Evolutionary conservation across 371 early-diverging fungal genomes (phyloP).

Genomic region (Rhizopus delemar): DNA sequence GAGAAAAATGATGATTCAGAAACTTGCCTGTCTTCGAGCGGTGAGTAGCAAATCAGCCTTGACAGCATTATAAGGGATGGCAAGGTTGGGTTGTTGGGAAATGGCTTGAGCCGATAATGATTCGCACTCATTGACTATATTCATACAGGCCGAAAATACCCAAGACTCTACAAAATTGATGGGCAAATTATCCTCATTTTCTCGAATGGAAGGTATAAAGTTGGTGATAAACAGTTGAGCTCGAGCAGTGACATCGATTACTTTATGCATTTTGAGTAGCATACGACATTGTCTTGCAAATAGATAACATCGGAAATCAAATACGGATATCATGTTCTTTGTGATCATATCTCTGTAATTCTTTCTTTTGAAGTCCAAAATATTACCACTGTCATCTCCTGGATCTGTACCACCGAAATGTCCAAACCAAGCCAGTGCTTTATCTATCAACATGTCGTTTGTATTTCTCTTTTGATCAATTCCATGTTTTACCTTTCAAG

Average conservation of each 20-base stretch:
- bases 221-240: conserved; percentile 74
- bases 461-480: background rate
- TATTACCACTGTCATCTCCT: conserved; percentile 86
- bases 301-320: conserved; percentile 93
- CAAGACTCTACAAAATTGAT: conserved; percentile 74
- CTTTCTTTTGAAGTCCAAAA: conserved; percentile 75
- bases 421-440: conserved; percentile 87
- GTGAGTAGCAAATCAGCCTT: conserved; percentile 78
- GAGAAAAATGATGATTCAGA: background rate
- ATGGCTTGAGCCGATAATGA: conserved; percentile 57
- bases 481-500: conserved; percentile 53
- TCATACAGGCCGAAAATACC: conserved; percentile 79
- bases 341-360: conserved; percentile 86
- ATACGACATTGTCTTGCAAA: conserved; percentile 87
- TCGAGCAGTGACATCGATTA: conserved; percentile 69
- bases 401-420: conserved; percentile 83
- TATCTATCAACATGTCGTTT: conserved; percentile 46
- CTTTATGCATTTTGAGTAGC: conserved; percentile 66
- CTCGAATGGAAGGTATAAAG: conserved; percentile 72
- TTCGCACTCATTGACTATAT: conserved; percentile 77
- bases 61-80: conserved; percentile 65
- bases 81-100: conserved; percentile 41
- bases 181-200: conserved; percentile 61
- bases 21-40: conserved; percentile 67
- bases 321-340: conserved; percentile 88